Evolutionary conservation across 805 yeast species (phyloP), one percentile per base, ranked within the genome.

Genomic region (Candida tallmaniae): DNA sequence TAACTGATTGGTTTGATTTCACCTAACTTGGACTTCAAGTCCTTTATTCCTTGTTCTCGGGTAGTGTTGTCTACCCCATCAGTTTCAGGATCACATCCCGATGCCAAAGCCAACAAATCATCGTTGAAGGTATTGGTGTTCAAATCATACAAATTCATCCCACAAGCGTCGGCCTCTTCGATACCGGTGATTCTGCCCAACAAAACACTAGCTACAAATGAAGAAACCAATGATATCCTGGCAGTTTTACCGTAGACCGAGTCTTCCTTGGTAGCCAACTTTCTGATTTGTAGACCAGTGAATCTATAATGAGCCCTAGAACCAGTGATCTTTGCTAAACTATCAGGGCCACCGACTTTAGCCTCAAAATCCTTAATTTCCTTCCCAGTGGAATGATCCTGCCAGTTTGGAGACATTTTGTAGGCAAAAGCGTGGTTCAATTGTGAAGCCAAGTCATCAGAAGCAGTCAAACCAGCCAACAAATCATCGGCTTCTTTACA

Each of bases 281-380:
- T 85, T 44, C 90, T 65, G 34, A 88, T 86, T 61, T 88, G 97
- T n/a, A 90, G 77, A 0, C 96, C 96, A 0, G 96, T 87, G 52
- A 88, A 88, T 40, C 96, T 67, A 50, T 82, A 83, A 58, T 88
- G 96, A 2, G 95, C 95, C 47, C 80, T 74, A 3, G 95, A 83
- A 2, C 97, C 96, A 0, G 95, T 82, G 16, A 80, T 56, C 23
- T 63, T 48, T 6, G 94, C 88, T 50, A 88, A 60, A 10, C 60
- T 47, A 19, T 89, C 93, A 5, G 60, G 53, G 6, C 65, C 65
- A 3, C 84, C 88, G 8, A 73, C 73, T 1, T 64, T 64, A 1
- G 54, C 52, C 49, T 85, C 93, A 47, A 86, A 80, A 22, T 56
- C 68, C 19, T 62, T 51, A 36, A 84, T 68, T 53, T 88, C 95